These are phyloP conservation scores for Bruguiera hainesii DNA, from an alignment of 441 rosid species.

Conservation along the genomic window DNA sequence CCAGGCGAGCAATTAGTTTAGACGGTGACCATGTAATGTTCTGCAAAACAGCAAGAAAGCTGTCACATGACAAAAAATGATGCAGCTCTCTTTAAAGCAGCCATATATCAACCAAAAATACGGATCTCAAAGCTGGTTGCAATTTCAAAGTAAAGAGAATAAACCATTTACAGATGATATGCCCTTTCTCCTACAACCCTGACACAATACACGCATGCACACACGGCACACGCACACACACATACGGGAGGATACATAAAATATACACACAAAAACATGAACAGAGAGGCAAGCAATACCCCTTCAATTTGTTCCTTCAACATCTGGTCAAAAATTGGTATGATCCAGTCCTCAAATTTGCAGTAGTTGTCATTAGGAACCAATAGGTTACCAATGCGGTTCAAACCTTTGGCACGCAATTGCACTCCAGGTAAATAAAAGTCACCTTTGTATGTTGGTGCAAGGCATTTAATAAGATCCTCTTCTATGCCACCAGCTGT, in stretches of 20 bases:
- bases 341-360: conserved; percentile 95
- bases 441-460: conserved; percentile 83
- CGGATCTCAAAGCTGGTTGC: neutral
- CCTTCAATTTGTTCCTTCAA: conserved; percentile 81
- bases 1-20: conserved; percentile 66
- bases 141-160: neutral
- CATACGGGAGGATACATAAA: neutral
- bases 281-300: conserved; percentile 33
- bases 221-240: neutral
- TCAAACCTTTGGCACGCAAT: conserved; percentile 74
- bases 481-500: conserved; percentile 96
- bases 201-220: neutral
- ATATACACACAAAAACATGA: neutral
- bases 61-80: neutral
- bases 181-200: neutral
- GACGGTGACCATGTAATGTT: conserved; percentile 83
- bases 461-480: conserved; percentile 92
- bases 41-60: conserved; percentile 35
- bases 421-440: conserved; percentile 74
- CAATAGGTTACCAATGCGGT: conserved; percentile 84
- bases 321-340: conserved; percentile 87
- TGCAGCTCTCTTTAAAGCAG: neutral
- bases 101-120: neutral
- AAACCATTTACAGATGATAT: neutral
- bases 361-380: conserved; percentile 93